These are phyloP conservation scores for Adansonia gregorii DNA, from an alignment of 441 rosid species.

Conservation along the genomic window DNA sequence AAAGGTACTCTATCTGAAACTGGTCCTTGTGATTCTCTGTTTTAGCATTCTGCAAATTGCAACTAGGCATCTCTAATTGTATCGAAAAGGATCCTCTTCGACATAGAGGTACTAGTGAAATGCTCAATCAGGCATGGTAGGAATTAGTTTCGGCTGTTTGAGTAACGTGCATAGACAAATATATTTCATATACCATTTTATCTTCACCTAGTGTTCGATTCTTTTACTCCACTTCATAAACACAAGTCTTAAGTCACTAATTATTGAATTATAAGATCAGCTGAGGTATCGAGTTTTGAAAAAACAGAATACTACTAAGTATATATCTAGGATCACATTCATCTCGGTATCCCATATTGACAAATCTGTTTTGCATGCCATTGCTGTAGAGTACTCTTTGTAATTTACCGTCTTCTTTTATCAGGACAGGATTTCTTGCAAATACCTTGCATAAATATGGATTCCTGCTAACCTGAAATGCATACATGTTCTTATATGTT, in stretches of 20 bases:
- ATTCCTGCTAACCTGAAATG: constrained; percentile 16
- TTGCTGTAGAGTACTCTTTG: not conserved
- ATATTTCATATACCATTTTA: not conserved
- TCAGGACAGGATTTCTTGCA: not conserved
- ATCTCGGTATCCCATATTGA: not conserved
- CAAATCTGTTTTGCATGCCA: constrained; percentile 4
- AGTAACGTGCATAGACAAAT: not conserved
- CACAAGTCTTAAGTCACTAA: not conserved
- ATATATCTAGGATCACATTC: constrained; percentile 1
- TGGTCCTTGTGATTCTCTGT: constrained; percentile 3
- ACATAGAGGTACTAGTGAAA: not conserved
- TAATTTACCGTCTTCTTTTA: not conserved
- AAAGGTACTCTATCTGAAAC: constrained; percentile 44
- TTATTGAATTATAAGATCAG: not conserved
- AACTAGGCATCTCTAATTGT: constrained; percentile 16
- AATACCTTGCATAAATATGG: constrained; percentile 18
- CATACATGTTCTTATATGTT: constrained; percentile 18
- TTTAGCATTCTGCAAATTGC: constrained; percentile 14
- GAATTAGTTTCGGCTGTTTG: constrained; percentile 21
- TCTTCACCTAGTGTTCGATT: not conserved
- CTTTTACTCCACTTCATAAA: constrained; percentile 10
- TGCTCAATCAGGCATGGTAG: not conserved
- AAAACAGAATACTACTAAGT: not conserved
- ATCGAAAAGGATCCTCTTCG: not conserved
- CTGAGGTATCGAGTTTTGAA: not conserved